Conservation (phyloP, 1,139 yeast genomes). For the Pichia terricola region DNA sequence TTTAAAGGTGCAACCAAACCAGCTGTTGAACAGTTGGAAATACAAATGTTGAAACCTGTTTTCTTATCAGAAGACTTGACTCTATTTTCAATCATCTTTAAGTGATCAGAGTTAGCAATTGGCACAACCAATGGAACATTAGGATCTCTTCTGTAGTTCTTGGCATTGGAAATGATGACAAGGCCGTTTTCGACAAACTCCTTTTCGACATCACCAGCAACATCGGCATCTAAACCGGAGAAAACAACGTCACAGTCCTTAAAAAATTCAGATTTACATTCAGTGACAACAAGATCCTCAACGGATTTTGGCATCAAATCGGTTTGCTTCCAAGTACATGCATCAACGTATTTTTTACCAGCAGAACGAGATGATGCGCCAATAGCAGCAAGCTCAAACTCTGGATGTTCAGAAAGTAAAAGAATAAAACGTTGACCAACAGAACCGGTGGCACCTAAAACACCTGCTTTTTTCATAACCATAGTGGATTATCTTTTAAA, state of each 20-base stretch:
- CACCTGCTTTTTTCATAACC: slow-evolving; percentile 55
- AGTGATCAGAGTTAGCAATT: slow-evolving; percentile 89
- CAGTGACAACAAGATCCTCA: slow-evolving; percentile 54
- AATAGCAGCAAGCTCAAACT: slow-evolving; percentile 71
- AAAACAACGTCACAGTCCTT: slow-evolving; percentile 89
- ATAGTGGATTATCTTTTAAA: not conserved
- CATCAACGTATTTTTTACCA: slow-evolving; percentile 76
- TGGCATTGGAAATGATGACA: slow-evolving; percentile 86
- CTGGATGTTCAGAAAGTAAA: slow-evolving; percentile 78
- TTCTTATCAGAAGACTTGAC: slow-evolving; percentile 44
- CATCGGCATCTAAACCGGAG: slow-evolving; percentile 89
- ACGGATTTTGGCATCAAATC: slow-evolving; percentile 65
- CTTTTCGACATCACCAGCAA: slow-evolving; percentile 86
- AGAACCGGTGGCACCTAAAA: slow-evolving; percentile 94
- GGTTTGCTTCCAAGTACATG: slow-evolving; percentile 94
- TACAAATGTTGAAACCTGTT: slow-evolving; percentile 84
- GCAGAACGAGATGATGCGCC: slow-evolving; percentile 96
- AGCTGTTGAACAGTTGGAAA: slow-evolving; percentile 97
- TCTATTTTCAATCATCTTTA: slow-evolving; percentile 61
- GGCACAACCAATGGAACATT: slow-evolving; percentile 94
- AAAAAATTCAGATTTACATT: slow-evolving; percentile 69
- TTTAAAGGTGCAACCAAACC: slow-evolving; percentile 95
- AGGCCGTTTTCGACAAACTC: slow-evolving; percentile 75
- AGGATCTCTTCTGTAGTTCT: slow-evolving; percentile 82
- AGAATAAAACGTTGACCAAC: slow-evolving; percentile 96